phyloP scores from a whole-genome alignment of 805 yeast species.

The Candida oleophila region DNA sequence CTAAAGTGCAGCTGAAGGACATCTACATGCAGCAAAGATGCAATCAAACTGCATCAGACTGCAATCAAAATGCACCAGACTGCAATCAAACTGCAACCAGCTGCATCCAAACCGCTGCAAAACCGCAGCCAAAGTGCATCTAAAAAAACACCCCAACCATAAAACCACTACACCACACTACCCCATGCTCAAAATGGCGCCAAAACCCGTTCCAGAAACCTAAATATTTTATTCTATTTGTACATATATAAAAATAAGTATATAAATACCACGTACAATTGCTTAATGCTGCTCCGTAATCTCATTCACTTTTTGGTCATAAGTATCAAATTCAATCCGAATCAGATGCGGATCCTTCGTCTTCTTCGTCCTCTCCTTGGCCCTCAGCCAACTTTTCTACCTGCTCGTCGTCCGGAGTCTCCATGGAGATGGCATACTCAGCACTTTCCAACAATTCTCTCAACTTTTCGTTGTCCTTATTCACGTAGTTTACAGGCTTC shows the following conservation, averaged over 20 bases:
- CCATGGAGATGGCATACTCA: slow-evolving; percentile 62
- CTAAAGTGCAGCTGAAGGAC: too few species aligned
- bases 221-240: not conserved
- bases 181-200: too few species aligned
- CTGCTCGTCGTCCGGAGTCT: slow-evolving; percentile 23
- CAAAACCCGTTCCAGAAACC: not conserved
- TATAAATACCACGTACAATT: not conserved
- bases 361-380: slow-evolving; percentile 27
- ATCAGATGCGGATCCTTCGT: slow-evolving; percentile 29
- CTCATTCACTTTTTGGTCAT: not conserved
- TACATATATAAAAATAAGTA: not conserved
- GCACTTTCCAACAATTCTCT: slow-evolving; percentile 74
- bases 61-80: too few species aligned
- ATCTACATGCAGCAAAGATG: too few species aligned
- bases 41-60: too few species aligned
- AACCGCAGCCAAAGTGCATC: too few species aligned
- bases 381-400: slow-evolving; percentile 63
- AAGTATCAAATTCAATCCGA: slow-evolving; percentile 19
- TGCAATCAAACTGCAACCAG: too few species aligned
- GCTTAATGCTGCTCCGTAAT: not conserved
- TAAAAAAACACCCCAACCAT: too few species aligned
- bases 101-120: too few species aligned
- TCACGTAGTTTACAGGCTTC: slow-evolving; percentile 72
- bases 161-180: too few species aligned
- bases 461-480: slow-evolving; percentile 53